Conservation (phyloP, 2,329 filamentous ascomycete species). For the Aureobasidium vineae region DNA sequence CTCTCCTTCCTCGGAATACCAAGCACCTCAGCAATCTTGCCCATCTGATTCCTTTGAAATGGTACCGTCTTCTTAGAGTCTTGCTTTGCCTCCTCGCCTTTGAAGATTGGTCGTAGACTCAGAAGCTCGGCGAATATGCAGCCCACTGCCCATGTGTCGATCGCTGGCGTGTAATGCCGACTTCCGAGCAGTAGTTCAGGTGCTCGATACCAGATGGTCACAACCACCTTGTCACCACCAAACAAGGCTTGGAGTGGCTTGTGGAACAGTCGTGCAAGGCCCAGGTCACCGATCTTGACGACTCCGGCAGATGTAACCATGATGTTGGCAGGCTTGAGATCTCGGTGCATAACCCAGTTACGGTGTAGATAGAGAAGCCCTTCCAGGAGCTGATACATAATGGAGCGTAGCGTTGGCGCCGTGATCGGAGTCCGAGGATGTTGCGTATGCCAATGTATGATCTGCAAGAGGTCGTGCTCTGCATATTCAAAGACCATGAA, state of each 20-base stretch:
- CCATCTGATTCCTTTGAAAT: conserved; percentile 98
- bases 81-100: conserved; percentile 98
- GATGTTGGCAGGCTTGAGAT: conserved; percentile 97
- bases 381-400: conserved; percentile 93
- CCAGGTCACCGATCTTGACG: conserved; percentile 93
- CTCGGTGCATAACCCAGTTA: conserved; percentile 96
- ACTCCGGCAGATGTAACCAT: conserved; percentile 91
- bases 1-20: conserved; percentile 83
- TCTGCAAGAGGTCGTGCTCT: conserved; percentile 94
- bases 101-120: conserved; percentile 90
- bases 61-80: conserved; percentile 97
- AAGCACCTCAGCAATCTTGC: conserved; percentile 96
- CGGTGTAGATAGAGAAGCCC: conserved; percentile 91
- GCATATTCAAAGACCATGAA: conserved; percentile 99
- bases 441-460: conserved; percentile 96
- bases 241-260: conserved; percentile 92
- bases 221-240: conserved; percentile 94
- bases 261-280: conserved; percentile 86
- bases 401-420: conserved; percentile 82
- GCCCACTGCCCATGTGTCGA: conserved; percentile 96
- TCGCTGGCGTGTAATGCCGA: conserved; percentile 94
- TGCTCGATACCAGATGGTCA: conserved; percentile 98
- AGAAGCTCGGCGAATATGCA: conserved; percentile 97
- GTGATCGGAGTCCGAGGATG: conserved; percentile 85
- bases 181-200: conserved; percentile 89